Evolutionary conservation across 2,329 filamentous ascomycete species (phyloP).

Genomic region (Penicillium sp.): DNA sequence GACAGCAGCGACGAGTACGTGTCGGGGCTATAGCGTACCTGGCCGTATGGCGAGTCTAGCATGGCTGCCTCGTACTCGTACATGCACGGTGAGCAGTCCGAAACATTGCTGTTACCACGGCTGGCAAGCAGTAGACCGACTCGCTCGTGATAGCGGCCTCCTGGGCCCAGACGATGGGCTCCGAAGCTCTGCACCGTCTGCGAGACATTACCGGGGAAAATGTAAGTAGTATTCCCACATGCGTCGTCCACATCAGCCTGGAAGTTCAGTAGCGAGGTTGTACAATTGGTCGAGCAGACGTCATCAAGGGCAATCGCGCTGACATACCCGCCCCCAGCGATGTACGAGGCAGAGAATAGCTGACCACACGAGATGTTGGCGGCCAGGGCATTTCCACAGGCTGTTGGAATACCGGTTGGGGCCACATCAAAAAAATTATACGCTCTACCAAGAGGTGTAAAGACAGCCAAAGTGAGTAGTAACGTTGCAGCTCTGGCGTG

Average conservation of each 20-base stretch:
- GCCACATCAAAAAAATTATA: neutral
- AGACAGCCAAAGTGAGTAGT: neutral
- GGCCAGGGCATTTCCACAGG: neutral
- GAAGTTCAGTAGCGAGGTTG: neutral
- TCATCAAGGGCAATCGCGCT: neutral
- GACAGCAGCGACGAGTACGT: neutral
- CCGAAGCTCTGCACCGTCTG: neutral
- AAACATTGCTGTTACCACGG: neutral
- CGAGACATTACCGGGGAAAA: neutral
- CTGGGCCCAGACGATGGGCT: neutral
- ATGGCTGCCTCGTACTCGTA: neutral
- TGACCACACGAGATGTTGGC: neutral
- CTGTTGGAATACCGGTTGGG: neutral
- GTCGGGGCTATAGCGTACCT: neutral
- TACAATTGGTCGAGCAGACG: neutral
- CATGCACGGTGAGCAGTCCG: neutral
- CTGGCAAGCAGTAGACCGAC: neutral
- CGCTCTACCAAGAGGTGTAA: neutral
- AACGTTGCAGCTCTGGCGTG: neutral
- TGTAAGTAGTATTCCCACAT: neutral
- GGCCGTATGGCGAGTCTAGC: neutral
- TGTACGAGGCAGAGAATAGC: neutral
- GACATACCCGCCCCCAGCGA: neutral
- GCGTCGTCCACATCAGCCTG: neutral
- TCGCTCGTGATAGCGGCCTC: neutral